phyloP scores from a whole-genome alignment of 768 basidiomycete species.

The Tylopilus sp. region DNA sequence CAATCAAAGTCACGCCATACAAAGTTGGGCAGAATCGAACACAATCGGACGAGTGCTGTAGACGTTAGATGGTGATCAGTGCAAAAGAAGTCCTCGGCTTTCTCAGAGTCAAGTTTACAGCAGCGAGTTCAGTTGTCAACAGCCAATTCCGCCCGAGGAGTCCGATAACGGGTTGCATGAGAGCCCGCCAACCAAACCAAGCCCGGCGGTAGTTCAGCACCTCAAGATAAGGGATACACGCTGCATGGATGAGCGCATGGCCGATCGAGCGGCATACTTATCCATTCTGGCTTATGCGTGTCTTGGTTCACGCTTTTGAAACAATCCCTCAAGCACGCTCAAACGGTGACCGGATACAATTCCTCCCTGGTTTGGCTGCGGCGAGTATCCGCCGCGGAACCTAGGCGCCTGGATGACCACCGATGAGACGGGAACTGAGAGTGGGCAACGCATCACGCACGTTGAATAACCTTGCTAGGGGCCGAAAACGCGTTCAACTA shows the following conservation, averaged over 20 bases:
- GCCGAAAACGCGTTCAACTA: not conserved
- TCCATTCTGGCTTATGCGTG: not conserved
- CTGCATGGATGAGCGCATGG: constrained; percentile 1
- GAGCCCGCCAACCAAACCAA: too few relatives aligned
- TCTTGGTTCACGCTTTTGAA: constrained; percentile 5
- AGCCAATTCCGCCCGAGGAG: too few relatives aligned
- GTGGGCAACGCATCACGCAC: not conserved
- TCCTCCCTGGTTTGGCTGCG: not conserved
- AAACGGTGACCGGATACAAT: not conserved
- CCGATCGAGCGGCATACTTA: not conserved
- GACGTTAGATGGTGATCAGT: too few relatives aligned
- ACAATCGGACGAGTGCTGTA: too few relatives aligned
- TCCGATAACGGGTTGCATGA: too few relatives aligned
- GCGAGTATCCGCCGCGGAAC: not conserved
- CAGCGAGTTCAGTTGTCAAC: too few relatives aligned
- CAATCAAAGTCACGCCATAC: too few relatives aligned
- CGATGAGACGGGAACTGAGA: not conserved
- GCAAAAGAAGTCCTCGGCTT: too few relatives aligned
- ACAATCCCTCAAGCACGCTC: constrained; percentile 2
- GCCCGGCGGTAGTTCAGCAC: not conserved
- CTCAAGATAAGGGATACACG: not conserved
- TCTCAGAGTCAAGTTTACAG: too few relatives aligned
- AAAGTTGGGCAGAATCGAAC: too few relatives aligned
- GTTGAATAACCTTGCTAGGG: not conserved
- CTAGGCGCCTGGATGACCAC: not conserved